A percentile compares a stretch with the other conserved stretches of the same genome.
These are phyloP conservation scores for Amanita fuliginea DNA, from an alignment of 768 basidiomycete species.

Conservation along the genomic window DNA sequence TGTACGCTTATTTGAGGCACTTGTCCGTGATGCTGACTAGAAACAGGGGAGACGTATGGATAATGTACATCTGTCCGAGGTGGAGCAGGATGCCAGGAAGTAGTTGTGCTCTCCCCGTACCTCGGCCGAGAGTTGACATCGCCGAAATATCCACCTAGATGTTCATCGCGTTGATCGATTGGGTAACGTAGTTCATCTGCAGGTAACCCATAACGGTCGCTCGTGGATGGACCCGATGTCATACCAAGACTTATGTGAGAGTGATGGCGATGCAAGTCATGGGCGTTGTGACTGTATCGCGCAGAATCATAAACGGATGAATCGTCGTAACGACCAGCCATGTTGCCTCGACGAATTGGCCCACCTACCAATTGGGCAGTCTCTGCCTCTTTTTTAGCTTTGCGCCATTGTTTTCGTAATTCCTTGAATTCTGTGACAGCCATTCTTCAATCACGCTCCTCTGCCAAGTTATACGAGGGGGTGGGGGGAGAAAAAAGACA, in stretches of 20 bases:
- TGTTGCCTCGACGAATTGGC: constrained; percentile 21
- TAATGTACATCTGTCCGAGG: constrained; percentile 13
- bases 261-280: constrained; percentile 17
- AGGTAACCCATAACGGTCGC: constrained; percentile 18
- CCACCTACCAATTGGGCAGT: constrained; percentile 13
- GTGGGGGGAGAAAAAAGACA: constrained; percentile 22
- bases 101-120: constrained; percentile 17
- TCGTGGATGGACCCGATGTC: constrained; percentile 14
- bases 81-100: constrained; percentile 25
- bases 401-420: constrained; percentile 92
- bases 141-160: constrained; percentile 13
- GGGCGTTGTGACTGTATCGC: constrained; percentile 18
- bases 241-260: constrained; percentile 18
- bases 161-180: constrained; percentile 21
- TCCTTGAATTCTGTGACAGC: constrained; percentile 83
- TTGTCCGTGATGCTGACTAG: constrained; percentile 14
- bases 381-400: constrained; percentile 73
- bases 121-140: constrained; percentile 17
- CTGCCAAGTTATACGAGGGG: too few species aligned
- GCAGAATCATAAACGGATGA: constrained; percentile 19
- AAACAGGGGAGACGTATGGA: constrained; percentile 17
- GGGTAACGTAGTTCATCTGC: constrained; percentile 23
- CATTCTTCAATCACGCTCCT: too few species aligned
- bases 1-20: constrained; percentile 18
- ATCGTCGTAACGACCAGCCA: constrained; percentile 19